Conservation (phyloP, 108 stramenopile genomes). For the Cyclostephanos tholiformis region DNA sequence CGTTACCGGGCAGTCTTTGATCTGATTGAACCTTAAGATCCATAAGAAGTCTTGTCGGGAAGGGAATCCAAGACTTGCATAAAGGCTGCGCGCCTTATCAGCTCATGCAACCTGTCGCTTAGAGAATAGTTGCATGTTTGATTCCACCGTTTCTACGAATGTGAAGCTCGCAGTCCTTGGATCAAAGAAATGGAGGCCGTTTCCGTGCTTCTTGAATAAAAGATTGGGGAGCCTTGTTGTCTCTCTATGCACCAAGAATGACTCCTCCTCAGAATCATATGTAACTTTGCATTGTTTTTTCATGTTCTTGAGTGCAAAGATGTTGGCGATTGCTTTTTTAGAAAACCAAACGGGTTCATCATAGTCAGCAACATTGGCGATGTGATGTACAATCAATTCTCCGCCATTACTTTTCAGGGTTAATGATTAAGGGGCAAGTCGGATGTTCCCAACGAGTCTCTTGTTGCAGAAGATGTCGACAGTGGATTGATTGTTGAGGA, state of each 20-base stretch:
- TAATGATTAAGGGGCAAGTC: too few species aligned
- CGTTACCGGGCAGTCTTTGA: too few species aligned
- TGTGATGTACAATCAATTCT: too few species aligned
- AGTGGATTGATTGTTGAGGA: slow-evolving; percentile 1
- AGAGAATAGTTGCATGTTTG: not conserved
- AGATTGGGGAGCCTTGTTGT: not conserved
- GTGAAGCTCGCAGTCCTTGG: not conserved
- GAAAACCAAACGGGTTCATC: too few species aligned
- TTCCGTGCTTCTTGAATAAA: not conserved
- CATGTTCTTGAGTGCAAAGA: not conserved
- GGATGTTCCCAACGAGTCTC: too few species aligned
- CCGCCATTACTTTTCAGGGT: too few species aligned
- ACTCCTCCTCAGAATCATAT: not conserved
- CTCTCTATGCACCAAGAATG: not conserved
- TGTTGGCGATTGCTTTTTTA: slow-evolving; percentile 10
- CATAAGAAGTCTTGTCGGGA: not conserved
- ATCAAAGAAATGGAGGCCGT: not conserved
- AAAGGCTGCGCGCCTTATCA: not conserved
- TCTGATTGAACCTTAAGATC: slow-evolving; percentile 8
- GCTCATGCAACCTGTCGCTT: not conserved
- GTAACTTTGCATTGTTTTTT: not conserved
- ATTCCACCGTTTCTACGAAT: not conserved
- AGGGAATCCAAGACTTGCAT: slow-evolving; percentile 2
- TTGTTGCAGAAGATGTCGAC: too few species aligned
- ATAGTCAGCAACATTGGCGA: too few species aligned